Base-by-base conservation (phyloP, 306 rosid species). In the Calophaca sinica region DNA sequence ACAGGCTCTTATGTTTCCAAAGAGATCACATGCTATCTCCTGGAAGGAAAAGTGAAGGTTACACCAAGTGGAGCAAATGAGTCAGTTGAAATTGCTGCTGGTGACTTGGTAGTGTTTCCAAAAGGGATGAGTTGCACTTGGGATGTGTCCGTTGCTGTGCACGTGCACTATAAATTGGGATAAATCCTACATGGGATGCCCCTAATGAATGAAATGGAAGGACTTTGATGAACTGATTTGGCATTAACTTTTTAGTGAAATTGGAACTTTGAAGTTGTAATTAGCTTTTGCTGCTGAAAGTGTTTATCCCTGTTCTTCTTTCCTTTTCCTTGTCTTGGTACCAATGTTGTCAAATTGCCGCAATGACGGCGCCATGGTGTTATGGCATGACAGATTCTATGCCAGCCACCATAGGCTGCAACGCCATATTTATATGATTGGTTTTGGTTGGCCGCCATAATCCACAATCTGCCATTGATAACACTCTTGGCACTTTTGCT, bases 101-200 rank as follows among this genome's bases (percentile, higher is more conserved):
- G 96, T 49, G 98, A 94, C 85, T 89, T 94, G 81, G 97, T 94
- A 62, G 96, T 83, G 76, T 94, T 94, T 73, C 97, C 97, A 10
- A 86, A 89, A 70, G 98, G 97, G 53, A 86, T 94, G 98, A 91
- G 87, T 62, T 94, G 98, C 88, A 88, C 91, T 33, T 94, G 97
- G 97, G 96, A 94, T 78, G 97, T 94, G 3, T 89, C 96, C 28
- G 89, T 89, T 66, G 91, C 72, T 55, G 98, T 94, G 2, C 79
- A 94, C 82, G 91, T 91, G 88, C 97, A 94, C 83, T 94, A 94
- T 67, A 80, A 86, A 2, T 87, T 91, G 72, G 86, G 75, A 42
- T 85, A 76, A 50, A 35, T 51, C 62, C 1, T 36, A 36, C 39
- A 6, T 36, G 6, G 7, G 28, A 28, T 14, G 2, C 44, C 62